These are phyloP conservation scores for Kwoniella newhampshirensis DNA, from an alignment of 768 basidiomycete genomes.

Conservation along the genomic window DNA sequence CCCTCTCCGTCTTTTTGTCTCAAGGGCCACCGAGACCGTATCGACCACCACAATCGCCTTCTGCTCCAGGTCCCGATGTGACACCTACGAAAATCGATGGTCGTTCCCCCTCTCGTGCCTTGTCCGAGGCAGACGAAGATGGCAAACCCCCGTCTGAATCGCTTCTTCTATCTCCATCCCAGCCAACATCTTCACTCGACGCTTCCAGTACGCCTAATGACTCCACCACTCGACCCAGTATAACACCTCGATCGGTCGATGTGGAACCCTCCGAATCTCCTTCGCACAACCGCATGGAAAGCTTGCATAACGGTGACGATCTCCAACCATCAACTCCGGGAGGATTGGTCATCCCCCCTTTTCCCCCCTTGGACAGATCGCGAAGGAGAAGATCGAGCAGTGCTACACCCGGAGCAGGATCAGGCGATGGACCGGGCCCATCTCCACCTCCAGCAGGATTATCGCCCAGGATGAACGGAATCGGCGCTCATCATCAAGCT, in stretches of 20 bases:
- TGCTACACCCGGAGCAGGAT: background rate
- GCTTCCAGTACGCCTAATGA: conserved; percentile 6
- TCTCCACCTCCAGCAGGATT: background rate
- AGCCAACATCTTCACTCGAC: conserved; percentile 11
- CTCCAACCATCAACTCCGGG: conserved; percentile 44
- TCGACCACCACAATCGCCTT: conserved; percentile 14
- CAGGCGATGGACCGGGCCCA: conserved; percentile 3
- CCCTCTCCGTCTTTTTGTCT: conserved; percentile 27
- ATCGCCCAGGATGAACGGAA: conserved; percentile 17
- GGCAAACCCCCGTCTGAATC: conserved; percentile 26
- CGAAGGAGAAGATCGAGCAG: conserved; percentile 16
- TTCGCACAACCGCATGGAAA: conserved; percentile 7
- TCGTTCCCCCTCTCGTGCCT: background rate
- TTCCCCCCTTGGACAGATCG: conserved; percentile 41
- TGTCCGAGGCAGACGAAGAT: background rate
- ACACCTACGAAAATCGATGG: conserved; percentile 5
- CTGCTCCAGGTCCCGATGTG: conserved; percentile 5
- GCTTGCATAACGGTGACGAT: conserved; percentile 13
- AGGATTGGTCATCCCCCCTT: conserved; percentile 50
- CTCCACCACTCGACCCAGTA: conserved; percentile 5
- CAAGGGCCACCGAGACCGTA: conserved; percentile 18
- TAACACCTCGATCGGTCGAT: conserved; percentile 12
- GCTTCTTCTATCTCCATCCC: conserved; percentile 26
- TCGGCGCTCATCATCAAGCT: background rate
- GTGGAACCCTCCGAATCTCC: conserved; percentile 21